phyloP scores from a whole-genome alignment of 1,284 basidiomycete species.

The Moesziomyces parantarcticus region DNA sequence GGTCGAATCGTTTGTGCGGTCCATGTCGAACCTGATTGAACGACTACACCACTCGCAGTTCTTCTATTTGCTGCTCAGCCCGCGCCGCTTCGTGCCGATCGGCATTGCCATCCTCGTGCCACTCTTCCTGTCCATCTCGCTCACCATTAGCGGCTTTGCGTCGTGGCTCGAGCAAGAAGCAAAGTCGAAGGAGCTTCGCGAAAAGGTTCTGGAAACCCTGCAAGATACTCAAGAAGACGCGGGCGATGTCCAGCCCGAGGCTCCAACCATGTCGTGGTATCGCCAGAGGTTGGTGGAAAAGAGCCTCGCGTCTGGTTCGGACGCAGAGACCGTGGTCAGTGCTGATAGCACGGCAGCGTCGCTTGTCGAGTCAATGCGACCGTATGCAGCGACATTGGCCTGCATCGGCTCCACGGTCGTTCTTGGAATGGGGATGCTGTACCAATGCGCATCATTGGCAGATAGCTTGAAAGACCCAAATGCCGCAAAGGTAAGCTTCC shows the following conservation, averaged over 20 bases:
- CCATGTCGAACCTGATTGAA: conserved; percentile 66
- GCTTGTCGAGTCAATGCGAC: conserved; percentile 26
- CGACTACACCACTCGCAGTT: conserved; percentile 67
- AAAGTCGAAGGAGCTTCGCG: conserved; percentile 19
- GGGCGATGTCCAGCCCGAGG: conserved; percentile 26
- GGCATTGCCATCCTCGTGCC: conserved; percentile 56
- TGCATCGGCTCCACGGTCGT: conserved; percentile 14
- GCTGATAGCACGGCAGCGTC: conserved; percentile 5
- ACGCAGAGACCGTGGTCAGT: neutral
- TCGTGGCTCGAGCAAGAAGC: conserved; percentile 33
- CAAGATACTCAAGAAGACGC: neutral
- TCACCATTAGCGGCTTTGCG: conserved; percentile 55
- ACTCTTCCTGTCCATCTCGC: conserved; percentile 52
- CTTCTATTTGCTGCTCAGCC: conserved; percentile 61
- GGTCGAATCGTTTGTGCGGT: conserved; percentile 54
- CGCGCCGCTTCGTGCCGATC: conserved; percentile 58
- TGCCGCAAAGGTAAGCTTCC: neutral
- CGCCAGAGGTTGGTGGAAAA: conserved; percentile 16
- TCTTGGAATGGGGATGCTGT: conserved; percentile 4
- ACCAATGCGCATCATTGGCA: conserved; percentile 2
- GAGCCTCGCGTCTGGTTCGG: conserved; percentile 2
- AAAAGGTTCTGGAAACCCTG: conserved; percentile 9
- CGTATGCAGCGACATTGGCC: conserved; percentile 11
- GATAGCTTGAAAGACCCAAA: neutral
- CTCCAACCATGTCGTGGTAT: conserved; percentile 29